Base-by-base conservation (phyloP, 176 grass and related monocot genomes). In the Melocanna baccifera region DNA sequence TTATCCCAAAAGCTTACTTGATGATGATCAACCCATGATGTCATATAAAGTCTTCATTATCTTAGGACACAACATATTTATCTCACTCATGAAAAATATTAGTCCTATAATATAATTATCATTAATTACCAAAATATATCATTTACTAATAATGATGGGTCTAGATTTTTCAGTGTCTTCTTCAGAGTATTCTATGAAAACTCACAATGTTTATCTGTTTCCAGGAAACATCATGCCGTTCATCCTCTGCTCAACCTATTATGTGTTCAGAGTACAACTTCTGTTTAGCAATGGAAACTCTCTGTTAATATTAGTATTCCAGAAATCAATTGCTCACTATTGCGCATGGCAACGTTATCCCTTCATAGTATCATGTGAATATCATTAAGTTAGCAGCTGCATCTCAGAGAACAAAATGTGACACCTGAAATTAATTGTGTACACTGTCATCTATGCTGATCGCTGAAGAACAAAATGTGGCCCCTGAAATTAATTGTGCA, bases 381-480 rank as follows among this genome's bases (percentile, higher is more conserved):
- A 37, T 77, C 26, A 78, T 34, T 42, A 75, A 58, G 30, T 48
- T 74, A 15, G 18, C 77, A 15, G 40, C 48, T 64, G 18, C 32
- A 75, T 74, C 47, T 67, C 12, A 81, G 4, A 48, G 3, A 48
- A 5, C 46, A 48, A 48, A 47, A 48, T 48, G 46, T 25, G 29
- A 43, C 51, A 76, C 63, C 62, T 87, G 41, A 82, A 82, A 76
- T 77, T 57, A 58, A 15, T 39, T 59, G 12, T 77, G 7, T 34
- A 28, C 58, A 26, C 19, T 71, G 23, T 53, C 75, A 79, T 64
- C 20, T 13, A 73, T 66, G 65, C 22, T 67, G 57, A 72, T 53
- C 47, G 65, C 56, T 71, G 65, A 50, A 72, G 48, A 69, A 76
- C 8, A 67, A 76, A 78, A 79, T 40, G 29, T 12, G 22, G 29